These are phyloP conservation scores for Mycena galericulata DNA, from an alignment of 768 basidiomycete species.

Conservation along the genomic window DNA sequence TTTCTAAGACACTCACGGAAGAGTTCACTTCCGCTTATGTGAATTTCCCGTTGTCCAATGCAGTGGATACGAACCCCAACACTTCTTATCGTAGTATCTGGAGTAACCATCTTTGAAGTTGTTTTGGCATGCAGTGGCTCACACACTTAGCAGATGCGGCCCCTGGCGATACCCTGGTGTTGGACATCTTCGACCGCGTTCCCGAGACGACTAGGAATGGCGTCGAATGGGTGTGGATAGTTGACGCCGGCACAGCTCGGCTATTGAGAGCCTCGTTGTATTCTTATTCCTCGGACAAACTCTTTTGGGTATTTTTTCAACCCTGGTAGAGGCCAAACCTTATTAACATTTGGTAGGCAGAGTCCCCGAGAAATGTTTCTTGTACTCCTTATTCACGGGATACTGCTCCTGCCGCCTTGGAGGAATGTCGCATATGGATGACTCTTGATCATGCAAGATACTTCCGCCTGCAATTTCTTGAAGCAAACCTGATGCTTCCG, in stretches of 20 bases:
- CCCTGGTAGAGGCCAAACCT: background rate
- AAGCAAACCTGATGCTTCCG: background rate
- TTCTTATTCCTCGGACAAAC: conserved; percentile 46
- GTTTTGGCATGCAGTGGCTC: background rate
- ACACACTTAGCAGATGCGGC: conserved; percentile 33
- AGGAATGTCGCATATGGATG: conserved; percentile 30
- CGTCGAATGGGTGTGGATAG: conserved; percentile 44
- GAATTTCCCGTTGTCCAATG: conserved; percentile 60
- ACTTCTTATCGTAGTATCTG: conserved; percentile 64
- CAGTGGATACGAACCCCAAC: conserved; percentile 63
- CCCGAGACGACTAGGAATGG: conserved; percentile 44
- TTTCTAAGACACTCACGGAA: conserved; percentile 48
- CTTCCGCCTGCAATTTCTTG: conserved; percentile 11
- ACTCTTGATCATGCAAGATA: conserved; percentile 14
- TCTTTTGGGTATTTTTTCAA: conserved; percentile 41
- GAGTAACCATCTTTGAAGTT: conserved; percentile 43
- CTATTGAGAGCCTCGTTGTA: conserved; percentile 44
- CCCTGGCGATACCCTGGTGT: conserved; percentile 51
- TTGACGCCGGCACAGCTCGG: conserved; percentile 47
- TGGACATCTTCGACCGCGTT: conserved; percentile 51
- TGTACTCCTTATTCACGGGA: background rate
- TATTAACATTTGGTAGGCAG: background rate
- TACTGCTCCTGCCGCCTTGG: background rate
- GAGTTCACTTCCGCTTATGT: conserved; percentile 53
- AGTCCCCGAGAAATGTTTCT: background rate